Conservation (phyloP, 805 yeast genomes). For the Metschnikowia matae region DNA sequence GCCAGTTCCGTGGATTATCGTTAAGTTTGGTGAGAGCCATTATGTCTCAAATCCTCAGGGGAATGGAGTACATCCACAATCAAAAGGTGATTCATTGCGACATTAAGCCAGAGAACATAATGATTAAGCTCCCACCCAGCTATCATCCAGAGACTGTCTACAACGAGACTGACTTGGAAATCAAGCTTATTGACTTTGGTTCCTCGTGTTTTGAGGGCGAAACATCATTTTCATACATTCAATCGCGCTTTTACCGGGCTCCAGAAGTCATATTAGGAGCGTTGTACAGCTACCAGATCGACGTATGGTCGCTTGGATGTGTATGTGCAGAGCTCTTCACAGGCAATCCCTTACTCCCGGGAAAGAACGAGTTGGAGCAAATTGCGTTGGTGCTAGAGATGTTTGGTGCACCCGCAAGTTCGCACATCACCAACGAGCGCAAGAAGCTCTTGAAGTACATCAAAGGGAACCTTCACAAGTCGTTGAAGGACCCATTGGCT, state of each 20-base stretch:
- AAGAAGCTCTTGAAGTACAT: constrained; percentile 27
- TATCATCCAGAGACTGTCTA: constrained; percentile 10
- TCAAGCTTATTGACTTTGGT: constrained; percentile 82
- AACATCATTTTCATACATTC: constrained; percentile 47
- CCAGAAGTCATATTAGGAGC: constrained; percentile 75
- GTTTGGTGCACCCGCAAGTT: constrained; percentile 46
- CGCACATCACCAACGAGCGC: constrained; percentile 37
- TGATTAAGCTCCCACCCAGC: constrained; percentile 42
- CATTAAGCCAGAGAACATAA: constrained; percentile 79
- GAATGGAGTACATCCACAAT: constrained; percentile 56
- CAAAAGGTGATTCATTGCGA: constrained; percentile 73
- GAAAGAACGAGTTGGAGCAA: constrained; percentile 45
- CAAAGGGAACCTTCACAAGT: constrained; percentile 12
- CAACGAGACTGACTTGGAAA: constrained; percentile 38
- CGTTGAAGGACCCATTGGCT: constrained; percentile 11
- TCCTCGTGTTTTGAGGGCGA: constrained; percentile 49
- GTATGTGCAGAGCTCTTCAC: constrained; percentile 39
- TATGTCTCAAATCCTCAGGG: constrained; percentile 53
- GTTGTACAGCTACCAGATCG: constrained; percentile 53
- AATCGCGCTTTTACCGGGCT: constrained; percentile 71
- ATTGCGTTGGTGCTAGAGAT: constrained; percentile 39
- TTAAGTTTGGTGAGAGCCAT: constrained; percentile 40
- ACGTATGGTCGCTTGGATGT: constrained; percentile 92
- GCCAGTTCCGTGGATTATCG: constrained; percentile 48
- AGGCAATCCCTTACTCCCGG: constrained; percentile 17